Evolutionary conservation across 2,329 filamentous ascomycete species (phyloP), one percentile per base, ranked within the genome.

Genomic region (Ceratocystis papillata): DNA sequence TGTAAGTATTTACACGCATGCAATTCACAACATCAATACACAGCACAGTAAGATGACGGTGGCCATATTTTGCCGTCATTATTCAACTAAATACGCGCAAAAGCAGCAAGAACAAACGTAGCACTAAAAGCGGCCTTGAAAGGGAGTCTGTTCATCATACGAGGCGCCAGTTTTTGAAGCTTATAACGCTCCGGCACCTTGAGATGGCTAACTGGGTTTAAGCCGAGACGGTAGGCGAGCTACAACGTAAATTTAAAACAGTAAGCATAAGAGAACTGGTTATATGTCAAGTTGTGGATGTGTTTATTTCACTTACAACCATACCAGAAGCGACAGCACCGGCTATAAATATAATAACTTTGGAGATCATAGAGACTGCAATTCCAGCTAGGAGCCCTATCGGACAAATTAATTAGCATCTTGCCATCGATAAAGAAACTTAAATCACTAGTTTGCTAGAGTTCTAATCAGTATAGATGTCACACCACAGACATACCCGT

Each of bases 41-140:
- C 37, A 41, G 12, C 5, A 15, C 5, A 41, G 3, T 15, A 12
- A 41, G 12, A 41, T 41, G 10, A 41, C 37, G 10, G 37, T 41
- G 1, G 15, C 20, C 22, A 15, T n/a, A 1, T 7, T 61, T 10
- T 7, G 17, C 30, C 37, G 15, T 55, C 44, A 61, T 44, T 8
- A 53, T n/a, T 20, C 17, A 59, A 46, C 70, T 76, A 84, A 67
- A 87, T 80, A 63, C 71, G 73, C 65, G 74, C 73, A 70, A 77
- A 75, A 15, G 76, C 75, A 62, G 87, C 87, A 72, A 91, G 75
- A 30, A 86, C 82, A 75, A 91, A 91, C 33, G 88, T 87, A 53
- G 83, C 72, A n/a, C 85, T 83, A 73, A 92, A 91, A 2, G 86
- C 84, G 25, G 86, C 73, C 72, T 87, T 87, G 73, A 88, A 87